Percentiles rank a stretch among this genome's conserved stretches.
phyloP scores from a whole-genome alignment of 495 filamentous ascomycete genomes.

The Paragyromitra xinjiangensis region DNA sequence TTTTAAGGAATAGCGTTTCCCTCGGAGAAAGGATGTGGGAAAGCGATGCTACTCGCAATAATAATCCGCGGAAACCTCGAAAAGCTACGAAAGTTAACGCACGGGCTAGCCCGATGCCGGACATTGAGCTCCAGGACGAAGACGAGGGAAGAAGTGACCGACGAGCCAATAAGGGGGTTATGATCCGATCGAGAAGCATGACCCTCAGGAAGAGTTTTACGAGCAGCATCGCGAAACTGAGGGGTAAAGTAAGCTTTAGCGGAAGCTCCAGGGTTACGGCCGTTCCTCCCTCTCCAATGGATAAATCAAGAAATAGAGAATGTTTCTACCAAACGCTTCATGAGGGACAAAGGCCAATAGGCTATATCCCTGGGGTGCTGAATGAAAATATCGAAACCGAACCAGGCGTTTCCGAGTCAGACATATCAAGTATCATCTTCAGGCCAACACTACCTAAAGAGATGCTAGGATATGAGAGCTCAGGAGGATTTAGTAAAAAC shows the following conservation, averaged over 20 bases:
- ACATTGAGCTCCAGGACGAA: background rate
- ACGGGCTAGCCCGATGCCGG: background rate
- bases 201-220: slow-evolving; percentile 55
- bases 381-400: slow-evolving; percentile 2
- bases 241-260: slow-evolving; percentile 48
- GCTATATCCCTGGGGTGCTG: background rate
- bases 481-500: slow-evolving; percentile 3
- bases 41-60: slow-evolving; percentile 6
- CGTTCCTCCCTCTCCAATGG: slow-evolving; percentile 1
- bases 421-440: slow-evolving; percentile 34
- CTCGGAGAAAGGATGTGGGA: slow-evolving; percentile 46
- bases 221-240: slow-evolving; percentile 51
- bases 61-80: background rate
- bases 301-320: slow-evolving; percentile 23
- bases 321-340: slow-evolving; percentile 20
- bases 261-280: slow-evolving; percentile 35
- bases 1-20: slow-evolving; percentile 39
- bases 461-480: slow-evolving; percentile 32
- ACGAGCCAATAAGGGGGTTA: slow-evolving; percentile 16
- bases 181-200: slow-evolving; percentile 50
- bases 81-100: background rate
- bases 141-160: background rate
- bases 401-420: slow-evolving; percentile 5
- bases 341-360: background rate
- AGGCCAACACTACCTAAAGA: slow-evolving; percentile 36